Percentiles rank a stretch among this genome's conserved stretches.
These are phyloP conservation scores for Leccinum laetum DNA, from an alignment of 1,284 basidiomycete genomes.

Conservation along the genomic window DNA sequence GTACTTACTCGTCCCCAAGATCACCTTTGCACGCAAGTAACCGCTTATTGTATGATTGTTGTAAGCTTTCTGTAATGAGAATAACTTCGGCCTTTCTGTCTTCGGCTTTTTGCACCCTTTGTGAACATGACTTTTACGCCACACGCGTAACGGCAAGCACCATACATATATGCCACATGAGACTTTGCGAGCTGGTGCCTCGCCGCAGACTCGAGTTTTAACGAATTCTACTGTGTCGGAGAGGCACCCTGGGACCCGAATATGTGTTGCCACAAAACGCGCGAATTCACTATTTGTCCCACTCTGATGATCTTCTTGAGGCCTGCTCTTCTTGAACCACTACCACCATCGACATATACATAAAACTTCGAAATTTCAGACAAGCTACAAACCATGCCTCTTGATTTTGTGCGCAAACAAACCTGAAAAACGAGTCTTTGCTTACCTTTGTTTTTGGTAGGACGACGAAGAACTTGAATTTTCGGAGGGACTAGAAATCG, in stretches of 20 bases:
- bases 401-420: slow-evolving; percentile 21
- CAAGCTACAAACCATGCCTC: slow-evolving; percentile 10
- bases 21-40: slow-evolving; percentile 63
- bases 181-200: slow-evolving; percentile 27
- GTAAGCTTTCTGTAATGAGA: slow-evolving; percentile 34
- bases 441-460: slow-evolving; percentile 12
- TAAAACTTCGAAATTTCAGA: slow-evolving; percentile 6
- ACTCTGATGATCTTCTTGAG: neutral
- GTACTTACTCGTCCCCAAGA: slow-evolving; percentile 35
- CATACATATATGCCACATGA: slow-evolving; percentile 20
- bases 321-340: slow-evolving; percentile 5
- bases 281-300: slow-evolving; percentile 12
- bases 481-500: slow-evolving; percentile 18
- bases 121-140: slow-evolving; percentile 23
- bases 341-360: slow-evolving; percentile 10
- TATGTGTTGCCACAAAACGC: slow-evolving; percentile 7
- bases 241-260: slow-evolving; percentile 1
- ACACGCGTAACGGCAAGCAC: slow-evolving; percentile 28
- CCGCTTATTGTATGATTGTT: slow-evolving; percentile 29
- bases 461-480: slow-evolving; percentile 26
- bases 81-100: slow-evolving; percentile 21
- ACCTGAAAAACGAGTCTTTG: neutral
- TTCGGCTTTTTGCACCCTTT: slow-evolving; percentile 11
- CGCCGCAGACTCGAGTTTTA: slow-evolving; percentile 10
- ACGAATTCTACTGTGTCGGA: slow-evolving; percentile 9